A percentile compares a stretch with the other conserved stretches of the same genome.
Evolutionary conservation across 495 filamentous ascomycete genomes (phyloP).

Genomic region (Annulohypoxylon moriforme): DNA sequence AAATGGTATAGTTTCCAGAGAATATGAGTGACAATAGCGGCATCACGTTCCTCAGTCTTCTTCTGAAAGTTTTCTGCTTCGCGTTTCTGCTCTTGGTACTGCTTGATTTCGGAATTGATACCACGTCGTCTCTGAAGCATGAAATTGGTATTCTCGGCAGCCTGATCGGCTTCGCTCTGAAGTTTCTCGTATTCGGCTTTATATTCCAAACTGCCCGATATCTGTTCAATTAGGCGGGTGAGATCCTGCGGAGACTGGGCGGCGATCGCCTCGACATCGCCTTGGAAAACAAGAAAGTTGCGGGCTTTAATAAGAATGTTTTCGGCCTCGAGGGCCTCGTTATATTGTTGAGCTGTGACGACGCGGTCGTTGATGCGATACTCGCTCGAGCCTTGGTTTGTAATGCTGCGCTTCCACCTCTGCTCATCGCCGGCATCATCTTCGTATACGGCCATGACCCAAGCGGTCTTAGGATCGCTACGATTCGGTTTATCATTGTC

Average conservation of each 20-base stretch:
- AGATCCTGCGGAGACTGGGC: conserved; percentile 92
- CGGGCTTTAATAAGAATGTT: conserved; percentile 98
- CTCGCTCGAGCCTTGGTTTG: conserved; percentile 86
- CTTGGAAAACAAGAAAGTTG: conserved; percentile 98
- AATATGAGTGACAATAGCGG: conserved; percentile 93
- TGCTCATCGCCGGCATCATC: conserved; percentile 97
- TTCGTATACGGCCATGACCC: conserved; percentile 99
- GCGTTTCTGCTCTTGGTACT: conserved; percentile 96
- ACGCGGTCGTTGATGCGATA: conserved; percentile 94
- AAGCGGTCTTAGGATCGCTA: conserved; percentile 87
- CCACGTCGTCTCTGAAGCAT: conserved; percentile 88
- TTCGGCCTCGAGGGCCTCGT: conserved; percentile 89
- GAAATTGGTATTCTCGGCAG: conserved; percentile 85
- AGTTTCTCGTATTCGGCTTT: conserved; percentile 94
- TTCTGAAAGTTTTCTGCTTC: conserved; percentile 92
- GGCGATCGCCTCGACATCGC: conserved; percentile 98
- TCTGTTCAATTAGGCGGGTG: conserved; percentile 96
- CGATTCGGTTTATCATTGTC: conserved; percentile 67
- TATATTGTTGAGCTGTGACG: conserved; percentile 92
- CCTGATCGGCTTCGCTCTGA: conserved; percentile 85
- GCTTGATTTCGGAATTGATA: conserved; percentile 98
- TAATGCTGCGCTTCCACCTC: conserved; percentile 94
- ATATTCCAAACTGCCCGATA: conserved; percentile 94
- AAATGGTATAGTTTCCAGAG: conserved; percentile 98
- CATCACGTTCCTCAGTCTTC: conserved; percentile 88